Percentiles rank a stretch among this genome's conserved stretches.
These are phyloP conservation scores for Pythium sukuiense DNA, from an alignment of 352 stramenopile species.

Conservation along the genomic window DNA sequence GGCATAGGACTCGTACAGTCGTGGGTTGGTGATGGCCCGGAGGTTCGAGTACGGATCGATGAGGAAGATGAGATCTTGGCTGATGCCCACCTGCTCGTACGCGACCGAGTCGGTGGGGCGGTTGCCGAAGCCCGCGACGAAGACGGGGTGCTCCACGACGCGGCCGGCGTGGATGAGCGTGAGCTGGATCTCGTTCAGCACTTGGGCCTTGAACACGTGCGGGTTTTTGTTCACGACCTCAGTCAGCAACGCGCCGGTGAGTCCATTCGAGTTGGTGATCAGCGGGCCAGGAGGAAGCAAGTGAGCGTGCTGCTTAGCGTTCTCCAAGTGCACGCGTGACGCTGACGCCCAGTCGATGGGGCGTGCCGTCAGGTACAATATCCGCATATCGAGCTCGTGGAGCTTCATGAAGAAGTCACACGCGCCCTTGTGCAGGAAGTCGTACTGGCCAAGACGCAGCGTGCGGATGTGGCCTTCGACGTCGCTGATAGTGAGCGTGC, in stretches of 20 bases:
- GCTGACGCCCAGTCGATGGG: constrained; percentile 78
- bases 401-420: constrained; percentile 85
- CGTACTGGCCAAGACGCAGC: constrained; percentile 77
- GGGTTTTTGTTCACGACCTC: constrained; percentile 88
- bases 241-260: constrained; percentile 75
- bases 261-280: constrained; percentile 79
- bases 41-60: constrained; percentile 82
- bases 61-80: constrained; percentile 75
- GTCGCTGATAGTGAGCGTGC: constrained; percentile 83
- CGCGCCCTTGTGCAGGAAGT: constrained; percentile 75
- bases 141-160: constrained; percentile 70
- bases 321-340: constrained; percentile 73
- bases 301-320: constrained; percentile 61
- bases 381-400: constrained; percentile 67
- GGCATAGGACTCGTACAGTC: constrained; percentile 80
- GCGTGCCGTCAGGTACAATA: constrained; percentile 80
- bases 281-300: constrained; percentile 63
- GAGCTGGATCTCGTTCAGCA: constrained; percentile 81
- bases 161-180: constrained; percentile 78
- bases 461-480: constrained; percentile 86
- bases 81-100: constrained; percentile 76
- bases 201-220: constrained; percentile 80
- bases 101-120: constrained; percentile 79
- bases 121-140: constrained; percentile 86
- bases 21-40: constrained; percentile 52